Percentiles rank a stretch among this genome's conserved stretches.
Conservation (phyloP, 345 rosid species). For the Euphorbia pulcherrima region DNA sequence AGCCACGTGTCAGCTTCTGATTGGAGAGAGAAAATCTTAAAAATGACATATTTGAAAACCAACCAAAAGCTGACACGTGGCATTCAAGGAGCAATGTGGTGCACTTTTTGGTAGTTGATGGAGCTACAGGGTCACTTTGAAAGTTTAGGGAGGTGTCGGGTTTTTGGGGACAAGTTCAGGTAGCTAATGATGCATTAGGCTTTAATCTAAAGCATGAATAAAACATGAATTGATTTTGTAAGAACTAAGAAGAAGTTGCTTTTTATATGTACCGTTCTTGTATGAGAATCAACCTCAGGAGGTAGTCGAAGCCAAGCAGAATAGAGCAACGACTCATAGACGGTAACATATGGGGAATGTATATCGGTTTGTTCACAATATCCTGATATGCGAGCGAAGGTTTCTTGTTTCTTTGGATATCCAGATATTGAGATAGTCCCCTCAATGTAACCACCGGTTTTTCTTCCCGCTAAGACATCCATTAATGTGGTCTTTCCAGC, state of each 20-base stretch:
- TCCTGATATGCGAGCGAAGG: slow-evolving; percentile 41
- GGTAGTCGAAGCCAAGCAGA: slow-evolving; percentile 45
- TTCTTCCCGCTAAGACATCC: slow-evolving; percentile 56
- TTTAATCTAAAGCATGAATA: slow-evolving; percentile 1
- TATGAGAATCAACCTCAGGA: slow-evolving; percentile 21
- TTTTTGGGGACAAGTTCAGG: too few relatives aligned
- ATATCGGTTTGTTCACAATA: slow-evolving; percentile 48
- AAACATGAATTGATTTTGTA: background rate
- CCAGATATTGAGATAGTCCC: slow-evolving; percentile 43
- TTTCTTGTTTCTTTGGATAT: slow-evolving; percentile 41
- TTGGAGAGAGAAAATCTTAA: too few relatives aligned
- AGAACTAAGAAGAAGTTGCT: background rate
- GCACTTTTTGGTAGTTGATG: too few relatives aligned
- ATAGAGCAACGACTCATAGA: slow-evolving; percentile 39
- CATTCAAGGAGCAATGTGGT: too few relatives aligned
- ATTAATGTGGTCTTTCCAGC: slow-evolving; percentile 49
- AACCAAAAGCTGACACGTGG: too few relatives aligned
- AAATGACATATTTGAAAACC: too few relatives aligned
- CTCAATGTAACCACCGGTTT: slow-evolving; percentile 38
- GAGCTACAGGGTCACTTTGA: too few relatives aligned
- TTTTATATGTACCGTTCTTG: slow-evolving; percentile 7
- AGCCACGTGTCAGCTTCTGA: too few relatives aligned
- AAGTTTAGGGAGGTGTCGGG: too few relatives aligned
- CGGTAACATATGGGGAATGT: slow-evolving; percentile 40
- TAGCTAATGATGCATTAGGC: too few relatives aligned